A percentile compares a stretch with the other conserved stretches of the same genome.
These are phyloP conservation scores for Candolleomyces efflorescens DNA, from an alignment of 768 basidiomycete genomes.

Conservation along the genomic window DNA sequence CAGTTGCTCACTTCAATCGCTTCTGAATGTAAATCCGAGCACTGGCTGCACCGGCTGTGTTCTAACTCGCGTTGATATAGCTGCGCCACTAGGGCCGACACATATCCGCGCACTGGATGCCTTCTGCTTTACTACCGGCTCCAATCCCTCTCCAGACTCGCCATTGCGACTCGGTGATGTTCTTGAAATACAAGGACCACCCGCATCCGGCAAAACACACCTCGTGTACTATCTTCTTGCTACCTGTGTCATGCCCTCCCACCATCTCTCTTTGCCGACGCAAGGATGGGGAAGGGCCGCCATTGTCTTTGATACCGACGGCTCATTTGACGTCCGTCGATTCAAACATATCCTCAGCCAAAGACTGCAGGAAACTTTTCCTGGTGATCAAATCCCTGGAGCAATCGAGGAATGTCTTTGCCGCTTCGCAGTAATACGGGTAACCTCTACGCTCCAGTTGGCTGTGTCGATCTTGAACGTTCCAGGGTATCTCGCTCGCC, in stretches of 20 bases:
- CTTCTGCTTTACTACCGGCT: conserved; percentile 17
- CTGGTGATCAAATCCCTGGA: conserved; percentile 12
- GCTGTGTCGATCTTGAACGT: conserved; percentile 62
- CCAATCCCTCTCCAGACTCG: conserved; percentile 7
- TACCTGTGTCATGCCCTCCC: conserved; percentile 51
- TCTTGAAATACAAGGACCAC: conserved; percentile 72
- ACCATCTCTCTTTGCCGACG: conserved; percentile 25
- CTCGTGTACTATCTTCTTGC: conserved; percentile 65
- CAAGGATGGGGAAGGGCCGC: conserved; percentile 64
- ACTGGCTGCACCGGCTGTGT: not conserved
- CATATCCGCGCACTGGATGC: conserved; percentile 30
- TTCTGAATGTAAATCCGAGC: conserved; percentile 25
- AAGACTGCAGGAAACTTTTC: conserved; percentile 35
- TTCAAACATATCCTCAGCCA: conserved; percentile 48
- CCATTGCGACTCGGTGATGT: conserved; percentile 50
- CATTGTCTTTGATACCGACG: conserved; percentile 68
- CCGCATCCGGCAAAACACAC: conserved; percentile 75
- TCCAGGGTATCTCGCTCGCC: conserved; percentile 44
- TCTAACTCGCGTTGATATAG: conserved; percentile 16
- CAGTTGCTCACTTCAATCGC: conserved; percentile 43
- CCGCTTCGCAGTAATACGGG: conserved; percentile 65
- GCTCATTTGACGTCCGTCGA: conserved; percentile 53
- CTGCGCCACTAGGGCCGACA: conserved; percentile 24
- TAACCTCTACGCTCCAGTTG: conserved; percentile 63
- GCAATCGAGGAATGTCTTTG: conserved; percentile 33